These are phyloP conservation scores for Wickerhamiella brachini DNA, from an alignment of 805 yeast species.

Conservation along the genomic window DNA sequence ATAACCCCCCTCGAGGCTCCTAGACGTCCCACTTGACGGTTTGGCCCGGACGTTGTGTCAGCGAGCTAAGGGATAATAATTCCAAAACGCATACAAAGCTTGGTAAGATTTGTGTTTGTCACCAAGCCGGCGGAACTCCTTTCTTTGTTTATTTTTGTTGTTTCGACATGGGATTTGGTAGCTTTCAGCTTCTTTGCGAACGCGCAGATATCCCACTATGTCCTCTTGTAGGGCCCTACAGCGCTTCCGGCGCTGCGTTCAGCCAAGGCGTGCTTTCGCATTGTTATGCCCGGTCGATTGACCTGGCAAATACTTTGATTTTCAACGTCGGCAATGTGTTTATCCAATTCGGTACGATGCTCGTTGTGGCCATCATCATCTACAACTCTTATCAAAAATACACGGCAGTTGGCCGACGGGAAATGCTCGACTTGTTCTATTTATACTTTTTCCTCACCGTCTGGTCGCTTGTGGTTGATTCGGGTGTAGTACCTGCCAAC, in stretches of 20 bases:
- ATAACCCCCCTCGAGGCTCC: too few species aligned
- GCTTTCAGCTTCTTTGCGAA: slow-evolving; percentile 47
- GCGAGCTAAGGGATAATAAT: too few species aligned
- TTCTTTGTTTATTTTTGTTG: background rate
- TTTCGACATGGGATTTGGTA: slow-evolving; percentile 29
- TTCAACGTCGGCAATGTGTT: slow-evolving; percentile 83
- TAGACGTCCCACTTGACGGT: too few species aligned
- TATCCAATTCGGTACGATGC: slow-evolving; percentile 62
- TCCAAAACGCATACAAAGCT: too few species aligned
- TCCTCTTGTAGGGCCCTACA: slow-evolving; percentile 48
- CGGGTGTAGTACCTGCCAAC: slow-evolving; percentile 87
- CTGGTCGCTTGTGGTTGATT: slow-evolving; percentile 64
- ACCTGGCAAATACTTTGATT: slow-evolving; percentile 79
- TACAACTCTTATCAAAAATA: slow-evolving; percentile 71
- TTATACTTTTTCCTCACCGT: slow-evolving; percentile 43
- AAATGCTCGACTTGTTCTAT: slow-evolving; percentile 64
- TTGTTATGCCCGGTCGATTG: slow-evolving; percentile 79
- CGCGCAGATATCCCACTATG: slow-evolving; percentile 69
- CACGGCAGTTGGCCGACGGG: slow-evolving; percentile 89
- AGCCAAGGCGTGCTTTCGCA: slow-evolving; percentile 52
- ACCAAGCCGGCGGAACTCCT: background rate
- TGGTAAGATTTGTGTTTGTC: background rate
- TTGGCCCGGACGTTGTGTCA: too few species aligned
- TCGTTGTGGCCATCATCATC: slow-evolving; percentile 51
- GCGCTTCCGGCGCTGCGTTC: slow-evolving; percentile 9